These are phyloP conservation scores for Schwanniomyces sp. DNA, from an alignment of 805 yeast genomes.

Conservation along the genomic window DNA sequence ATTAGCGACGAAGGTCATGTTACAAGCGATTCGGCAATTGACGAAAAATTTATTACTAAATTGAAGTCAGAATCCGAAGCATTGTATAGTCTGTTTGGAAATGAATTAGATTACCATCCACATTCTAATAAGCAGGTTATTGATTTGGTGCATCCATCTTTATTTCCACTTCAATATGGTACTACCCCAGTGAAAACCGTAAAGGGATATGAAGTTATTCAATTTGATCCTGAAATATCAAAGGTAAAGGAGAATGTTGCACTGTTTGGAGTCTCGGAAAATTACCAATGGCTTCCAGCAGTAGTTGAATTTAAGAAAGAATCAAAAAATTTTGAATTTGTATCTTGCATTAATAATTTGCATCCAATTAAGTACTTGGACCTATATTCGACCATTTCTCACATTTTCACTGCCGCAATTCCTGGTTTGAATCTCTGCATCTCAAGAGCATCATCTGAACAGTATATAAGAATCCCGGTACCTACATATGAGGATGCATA, in stretches of 20 bases:
- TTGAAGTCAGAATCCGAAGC: conserved; percentile 12
- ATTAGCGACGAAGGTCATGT: conserved; percentile 19
- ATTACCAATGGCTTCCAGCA: conserved; percentile 42
- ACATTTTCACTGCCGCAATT: conserved; percentile 24
- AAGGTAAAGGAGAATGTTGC: conserved; percentile 12
- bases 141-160: conserved; percentile 43
- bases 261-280: conserved; percentile 16
- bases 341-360: conserved; percentile 42
- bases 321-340: conserved; percentile 16
- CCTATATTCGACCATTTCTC: conserved; percentile 29
- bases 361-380: conserved; percentile 27
- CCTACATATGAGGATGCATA: conserved; percentile 14
- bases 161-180: conserved; percentile 34
- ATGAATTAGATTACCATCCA: conserved; percentile 36
- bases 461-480: conserved; percentile 13
- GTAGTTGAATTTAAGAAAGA: conserved; percentile 12
- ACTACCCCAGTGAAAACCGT: conserved; percentile 16
- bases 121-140: conserved; percentile 34
- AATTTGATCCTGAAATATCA: conserved; percentile 8
- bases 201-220: conserved; percentile 4
- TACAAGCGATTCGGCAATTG: conserved; percentile 17
- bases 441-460: conserved; percentile 19
- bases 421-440: conserved; percentile 33
- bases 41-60: conserved; percentile 3
- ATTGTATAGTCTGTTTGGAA: conserved; percentile 12